Evolutionary conservation across 805 yeast species (phyloP).

Genomic region (Limtongia smithiae): DNA sequence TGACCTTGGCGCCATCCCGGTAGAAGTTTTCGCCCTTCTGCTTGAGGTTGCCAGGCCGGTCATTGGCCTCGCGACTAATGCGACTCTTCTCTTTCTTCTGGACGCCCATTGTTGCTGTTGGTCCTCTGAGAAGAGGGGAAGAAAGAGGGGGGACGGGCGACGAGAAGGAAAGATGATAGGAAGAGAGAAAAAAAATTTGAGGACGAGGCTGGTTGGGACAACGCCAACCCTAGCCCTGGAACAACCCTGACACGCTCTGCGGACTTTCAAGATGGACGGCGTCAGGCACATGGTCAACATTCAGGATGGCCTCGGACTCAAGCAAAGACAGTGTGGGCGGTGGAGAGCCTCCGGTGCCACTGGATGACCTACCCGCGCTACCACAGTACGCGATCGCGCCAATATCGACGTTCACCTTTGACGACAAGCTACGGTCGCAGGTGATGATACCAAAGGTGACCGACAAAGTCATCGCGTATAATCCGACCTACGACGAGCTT

Average conservation of each 20-base stretch:
- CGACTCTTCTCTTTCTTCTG: constrained; percentile 88
- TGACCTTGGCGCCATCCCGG: constrained; percentile 42
- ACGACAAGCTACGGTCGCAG: constrained; percentile 11
- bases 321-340: neutral
- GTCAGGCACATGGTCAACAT: no score
- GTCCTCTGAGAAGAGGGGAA: neutral
- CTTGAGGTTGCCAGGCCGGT: constrained; percentile 75
- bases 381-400: constrained; percentile 18
- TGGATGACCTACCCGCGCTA: constrained; percentile 18
- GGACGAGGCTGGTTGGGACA: neutral
- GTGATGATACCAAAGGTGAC: constrained; percentile 25
- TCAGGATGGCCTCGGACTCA: no score
- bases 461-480: constrained; percentile 20
- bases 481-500: constrained; percentile 27
- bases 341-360: constrained; percentile 3
- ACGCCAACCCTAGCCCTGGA: no score
- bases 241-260: no score
- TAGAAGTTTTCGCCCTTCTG: constrained; percentile 97
- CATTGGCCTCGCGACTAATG: constrained; percentile 73
- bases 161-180: neutral
- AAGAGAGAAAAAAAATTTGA: constrained; percentile 6
- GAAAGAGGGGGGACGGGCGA: neutral
- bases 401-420: constrained; percentile 21
- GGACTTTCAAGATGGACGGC: no score
- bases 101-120: constrained; percentile 64